Evolutionary conservation across 176 grass and related monocot species (phyloP).

Genomic region (Bonia amplexicaulis): DNA sequence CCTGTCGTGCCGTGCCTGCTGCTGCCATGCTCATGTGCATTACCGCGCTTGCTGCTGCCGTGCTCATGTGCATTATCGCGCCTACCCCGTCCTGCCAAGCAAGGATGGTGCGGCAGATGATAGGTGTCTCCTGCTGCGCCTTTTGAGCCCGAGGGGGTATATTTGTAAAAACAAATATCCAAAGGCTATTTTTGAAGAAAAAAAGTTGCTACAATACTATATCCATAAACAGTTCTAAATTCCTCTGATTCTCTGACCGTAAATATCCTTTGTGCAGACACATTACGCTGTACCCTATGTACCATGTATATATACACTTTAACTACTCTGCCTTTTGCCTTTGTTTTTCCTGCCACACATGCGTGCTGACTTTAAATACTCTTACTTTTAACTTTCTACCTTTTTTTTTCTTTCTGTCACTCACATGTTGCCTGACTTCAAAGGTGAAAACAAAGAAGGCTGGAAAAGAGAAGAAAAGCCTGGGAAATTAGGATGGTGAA

Average conservation of each 20-base stretch:
- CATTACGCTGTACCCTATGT: neutral
- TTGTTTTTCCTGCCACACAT: neutral
- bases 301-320: neutral
- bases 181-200: no score
- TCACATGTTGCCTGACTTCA: constrained; percentile 13
- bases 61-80: no score
- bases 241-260: neutral
- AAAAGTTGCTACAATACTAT: no score
- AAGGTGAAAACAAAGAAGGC: neutral
- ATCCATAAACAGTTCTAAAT: no score
- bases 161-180: no score
- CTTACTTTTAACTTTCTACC: neutral
- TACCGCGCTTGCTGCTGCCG: no score
- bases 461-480: neutral
- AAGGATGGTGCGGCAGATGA: no score
- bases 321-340: neutral
- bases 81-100: no score
- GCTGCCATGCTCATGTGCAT: no score
- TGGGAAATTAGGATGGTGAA: neutral
- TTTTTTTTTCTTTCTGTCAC: neutral
- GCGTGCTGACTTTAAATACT: neutral
- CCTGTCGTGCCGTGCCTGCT: no score
- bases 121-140: fast-evolving
- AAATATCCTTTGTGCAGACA: neutral
- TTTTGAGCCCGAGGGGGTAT: no score